A percentile compares a stretch with the other conserved stretches of the same genome.
phyloP scores from a whole-genome alignment of 129 eudicot species.

The Flaveria bidentis region DNA sequence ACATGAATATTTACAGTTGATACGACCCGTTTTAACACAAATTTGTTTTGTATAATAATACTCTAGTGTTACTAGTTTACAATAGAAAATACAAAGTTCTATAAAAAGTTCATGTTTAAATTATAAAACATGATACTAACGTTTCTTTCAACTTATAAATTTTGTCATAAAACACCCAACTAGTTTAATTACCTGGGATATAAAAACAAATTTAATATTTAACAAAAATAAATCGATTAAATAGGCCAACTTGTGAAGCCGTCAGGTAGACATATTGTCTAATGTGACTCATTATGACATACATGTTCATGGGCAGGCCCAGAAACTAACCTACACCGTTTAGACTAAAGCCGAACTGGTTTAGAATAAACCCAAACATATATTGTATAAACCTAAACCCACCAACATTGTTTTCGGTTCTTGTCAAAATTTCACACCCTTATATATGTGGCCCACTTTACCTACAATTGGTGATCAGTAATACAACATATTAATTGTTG shows the following conservation, averaged over 20 bases:
- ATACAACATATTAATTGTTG: no score
- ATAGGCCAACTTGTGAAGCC: neutral
- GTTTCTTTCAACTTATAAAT: neutral
- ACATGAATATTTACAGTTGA: neutral
- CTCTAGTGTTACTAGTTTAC: neutral
- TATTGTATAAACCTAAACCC: no score
- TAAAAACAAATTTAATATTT: no score
- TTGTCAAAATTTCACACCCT: neutral
- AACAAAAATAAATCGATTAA: neutral
- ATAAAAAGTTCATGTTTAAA: no score
- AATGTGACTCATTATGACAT: neutral
- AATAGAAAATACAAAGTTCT: no score
- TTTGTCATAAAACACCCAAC: neutral
- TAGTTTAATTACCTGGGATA: neutral
- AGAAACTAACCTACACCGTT: neutral
- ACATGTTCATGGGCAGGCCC: neutral
- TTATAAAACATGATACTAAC: no score
- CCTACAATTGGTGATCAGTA: no score
- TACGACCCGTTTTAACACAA: neutral
- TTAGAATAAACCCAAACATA: no score
- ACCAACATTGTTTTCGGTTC: no score
- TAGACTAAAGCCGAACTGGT: no score
- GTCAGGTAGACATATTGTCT: no score
- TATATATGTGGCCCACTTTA: neutral
- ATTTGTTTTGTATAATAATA: no score